These are phyloP conservation scores for Orbilia brochopaga DNA, from an alignment of 2,329 filamentous ascomycete species.

Conservation along the genomic window DNA sequence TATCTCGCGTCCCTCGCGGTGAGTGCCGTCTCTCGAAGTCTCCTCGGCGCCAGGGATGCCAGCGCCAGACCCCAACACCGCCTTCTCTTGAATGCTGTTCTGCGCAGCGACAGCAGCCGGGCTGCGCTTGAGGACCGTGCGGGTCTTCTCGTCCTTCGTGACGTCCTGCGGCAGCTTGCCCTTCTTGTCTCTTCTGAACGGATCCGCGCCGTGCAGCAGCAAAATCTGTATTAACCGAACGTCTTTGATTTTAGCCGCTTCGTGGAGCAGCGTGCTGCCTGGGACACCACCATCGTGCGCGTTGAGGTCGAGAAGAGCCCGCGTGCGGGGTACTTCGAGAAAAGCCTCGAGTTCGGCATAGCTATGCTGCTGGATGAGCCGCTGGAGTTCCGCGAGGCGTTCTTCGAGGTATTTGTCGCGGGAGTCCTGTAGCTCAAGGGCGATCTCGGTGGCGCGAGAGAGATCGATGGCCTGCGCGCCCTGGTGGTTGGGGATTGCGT, in stretches of 20 bases:
- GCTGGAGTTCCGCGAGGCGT: slow-evolving; percentile 83
- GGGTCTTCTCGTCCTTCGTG: slow-evolving; percentile 89
- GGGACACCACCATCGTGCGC: slow-evolving; percentile 67
- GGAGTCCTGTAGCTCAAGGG: slow-evolving; percentile 89
- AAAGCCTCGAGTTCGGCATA: slow-evolving; percentile 80
- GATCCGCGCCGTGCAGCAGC: slow-evolving; percentile 91
- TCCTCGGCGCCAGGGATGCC: slow-evolving; percentile 60
- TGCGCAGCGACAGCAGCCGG: slow-evolving; percentile 93
- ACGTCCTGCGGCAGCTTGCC: slow-evolving; percentile 95
- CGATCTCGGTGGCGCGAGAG: slow-evolving; percentile 90
- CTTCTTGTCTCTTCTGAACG: slow-evolving; percentile 91
- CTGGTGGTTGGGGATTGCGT: slow-evolving; percentile 81
- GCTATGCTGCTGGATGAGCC: slow-evolving; percentile 72
- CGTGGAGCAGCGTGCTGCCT: slow-evolving; percentile 91
- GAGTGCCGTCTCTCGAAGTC: slow-evolving; percentile 65
- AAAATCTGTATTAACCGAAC: slow-evolving; percentile 86
- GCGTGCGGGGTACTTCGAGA: slow-evolving; percentile 81
- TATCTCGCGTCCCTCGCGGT: slow-evolving; percentile 92
- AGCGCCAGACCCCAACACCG: slow-evolving; percentile 75
- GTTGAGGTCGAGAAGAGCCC: slow-evolving; percentile 89
- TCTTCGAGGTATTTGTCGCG: slow-evolving; percentile 87
- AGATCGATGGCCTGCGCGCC: slow-evolving; percentile 87
- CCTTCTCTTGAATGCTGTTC: slow-evolving; percentile 94
- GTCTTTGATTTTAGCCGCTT: slow-evolving; percentile 87
- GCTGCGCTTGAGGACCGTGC: slow-evolving; percentile 87